Percentiles rank a stretch among this genome's conserved stretches.
phyloP scores from a whole-genome alignment of 768 basidiomycete genomes.

The Rhodosporidiobolus odoratus region DNA sequence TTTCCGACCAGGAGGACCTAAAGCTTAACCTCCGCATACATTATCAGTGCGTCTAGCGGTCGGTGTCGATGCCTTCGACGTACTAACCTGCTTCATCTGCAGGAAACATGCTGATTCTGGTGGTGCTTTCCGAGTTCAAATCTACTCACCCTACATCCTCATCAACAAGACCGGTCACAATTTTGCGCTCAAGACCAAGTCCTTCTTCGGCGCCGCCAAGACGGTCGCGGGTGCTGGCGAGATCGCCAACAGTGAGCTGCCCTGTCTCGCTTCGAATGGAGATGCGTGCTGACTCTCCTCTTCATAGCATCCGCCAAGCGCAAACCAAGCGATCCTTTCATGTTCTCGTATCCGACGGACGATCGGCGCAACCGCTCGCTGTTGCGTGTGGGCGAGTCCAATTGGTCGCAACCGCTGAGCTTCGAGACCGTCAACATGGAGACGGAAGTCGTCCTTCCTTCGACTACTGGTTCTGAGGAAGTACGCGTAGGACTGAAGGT shows the following conservation, averaged over 20 bases:
- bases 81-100: constrained; percentile 36
- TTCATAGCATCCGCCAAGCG: constrained; percentile 14
- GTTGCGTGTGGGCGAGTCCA: constrained; percentile 71
- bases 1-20: constrained; percentile 67
- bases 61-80: too few relatives aligned
- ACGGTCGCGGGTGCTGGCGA: constrained; percentile 75
- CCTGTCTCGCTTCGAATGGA: background rate
- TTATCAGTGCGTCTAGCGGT: constrained; percentile 63
- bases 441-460: constrained; percentile 67
- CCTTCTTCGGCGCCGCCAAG: constrained; percentile 57
- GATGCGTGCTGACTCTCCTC: constrained; percentile 37
- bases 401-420: constrained; percentile 85
- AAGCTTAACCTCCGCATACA: constrained; percentile 79
- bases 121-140: constrained; percentile 91
- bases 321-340: constrained; percentile 44
- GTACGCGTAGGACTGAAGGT: constrained; percentile 83
- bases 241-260: constrained; percentile 44
- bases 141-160: constrained; percentile 82
- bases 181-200: constrained; percentile 63
- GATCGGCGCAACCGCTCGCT: constrained; percentile 76
- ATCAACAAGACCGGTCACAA: constrained; percentile 88
- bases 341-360: constrained; percentile 71
- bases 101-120: constrained; percentile 79
- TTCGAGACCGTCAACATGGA: constrained; percentile 92
- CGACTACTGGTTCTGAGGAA: constrained; percentile 56